A percentile compares a stretch with the other conserved stretches of the same genome.
Conservation (phyloP, 805 yeast genomes). For the Yarrowia keelungensis region DNA sequence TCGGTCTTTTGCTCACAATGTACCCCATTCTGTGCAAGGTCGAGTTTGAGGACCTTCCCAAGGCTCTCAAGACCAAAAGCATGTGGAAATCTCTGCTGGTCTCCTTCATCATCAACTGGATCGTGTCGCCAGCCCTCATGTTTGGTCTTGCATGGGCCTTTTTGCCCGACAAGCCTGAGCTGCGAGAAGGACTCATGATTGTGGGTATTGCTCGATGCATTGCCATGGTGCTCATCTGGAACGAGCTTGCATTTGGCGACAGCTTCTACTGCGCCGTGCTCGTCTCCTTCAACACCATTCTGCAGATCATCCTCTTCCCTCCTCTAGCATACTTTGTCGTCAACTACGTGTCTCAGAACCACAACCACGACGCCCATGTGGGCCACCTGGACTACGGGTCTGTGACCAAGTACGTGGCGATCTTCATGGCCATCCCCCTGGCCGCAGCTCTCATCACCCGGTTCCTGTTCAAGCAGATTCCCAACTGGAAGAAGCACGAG, state of each 20-base stretch:
- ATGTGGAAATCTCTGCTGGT: conserved; percentile 50
- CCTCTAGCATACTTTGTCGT: conserved; percentile 60
- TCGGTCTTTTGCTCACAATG: conserved; percentile 64
- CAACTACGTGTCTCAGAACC: conserved; percentile 52
- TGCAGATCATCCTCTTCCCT: conserved; percentile 61
- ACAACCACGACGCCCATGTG: conserved; percentile 42
- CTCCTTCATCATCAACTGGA: conserved; percentile 61
- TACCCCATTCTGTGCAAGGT: conserved; percentile 63
- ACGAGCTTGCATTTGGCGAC: conserved; percentile 62
- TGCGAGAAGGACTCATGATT: conserved; percentile 63
- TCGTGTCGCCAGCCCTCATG: conserved; percentile 64
- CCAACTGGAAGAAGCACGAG: conserved; percentile 47
- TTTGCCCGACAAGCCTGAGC: conserved; percentile 57
- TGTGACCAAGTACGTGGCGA: conserved; percentile 59
- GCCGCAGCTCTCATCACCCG: conserved; percentile 57
- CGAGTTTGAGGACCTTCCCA: conserved; percentile 57
- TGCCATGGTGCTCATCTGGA: conserved; percentile 70
- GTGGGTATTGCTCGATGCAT: conserved; percentile 67
- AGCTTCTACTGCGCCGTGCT: conserved; percentile 58
- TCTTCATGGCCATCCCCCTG: conserved; percentile 63
- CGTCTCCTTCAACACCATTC: conserved; percentile 59
- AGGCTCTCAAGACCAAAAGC: conserved; percentile 44
- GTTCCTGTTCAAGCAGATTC: conserved; percentile 49
- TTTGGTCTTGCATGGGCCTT: conserved; percentile 62
- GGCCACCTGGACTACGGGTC: conserved; percentile 48